These are phyloP conservation scores for Tarenaya hassleriana DNA, from an alignment of 345 rosid genomes.

Conservation along the genomic window DNA sequence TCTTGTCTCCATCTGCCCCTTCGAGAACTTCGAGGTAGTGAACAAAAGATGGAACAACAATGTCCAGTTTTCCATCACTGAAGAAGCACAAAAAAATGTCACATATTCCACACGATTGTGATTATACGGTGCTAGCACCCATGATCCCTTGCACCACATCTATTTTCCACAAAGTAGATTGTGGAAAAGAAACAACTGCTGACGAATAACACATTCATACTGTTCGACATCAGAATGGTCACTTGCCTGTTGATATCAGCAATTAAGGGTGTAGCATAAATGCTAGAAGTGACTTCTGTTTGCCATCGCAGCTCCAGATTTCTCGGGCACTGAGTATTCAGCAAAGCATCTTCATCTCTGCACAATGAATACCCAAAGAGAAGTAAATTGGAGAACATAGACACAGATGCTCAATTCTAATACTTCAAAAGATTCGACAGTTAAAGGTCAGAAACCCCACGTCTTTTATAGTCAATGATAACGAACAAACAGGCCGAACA, in stretches of 20 bases:
- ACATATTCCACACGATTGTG: background rate
- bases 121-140: conserved; percentile 3
- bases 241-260: conserved; percentile 89
- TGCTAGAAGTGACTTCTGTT: conserved; percentile 95
- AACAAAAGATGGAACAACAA: conserved; percentile 93
- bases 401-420: background rate
- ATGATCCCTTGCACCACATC: too few relatives aligned
- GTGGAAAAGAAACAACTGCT: background rate
- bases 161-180: conserved; percentile 1
- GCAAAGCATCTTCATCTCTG: conserved; percentile 82
- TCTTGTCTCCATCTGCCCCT: conserved; percentile 98
- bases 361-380: conserved; percentile 15
- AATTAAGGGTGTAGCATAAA: conserved; percentile 86
- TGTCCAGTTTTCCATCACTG: conserved; percentile 98
- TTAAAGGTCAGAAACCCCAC: too few relatives aligned
- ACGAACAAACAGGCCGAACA: background rate
- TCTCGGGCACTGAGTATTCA: conserved; percentile 89
- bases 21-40: conserved; percentile 98
- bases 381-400: conserved; percentile 5
- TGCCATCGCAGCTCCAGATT: conserved; percentile 97
- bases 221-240: background rate
- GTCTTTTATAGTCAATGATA: conserved; percentile 13
- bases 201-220: background rate
- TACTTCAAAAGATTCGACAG: background rate
- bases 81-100: conserved; percentile 2